Base-by-base conservation (phyloP, 2,329 filamentous ascomycete genomes). In the Anthostomella pinea region DNA sequence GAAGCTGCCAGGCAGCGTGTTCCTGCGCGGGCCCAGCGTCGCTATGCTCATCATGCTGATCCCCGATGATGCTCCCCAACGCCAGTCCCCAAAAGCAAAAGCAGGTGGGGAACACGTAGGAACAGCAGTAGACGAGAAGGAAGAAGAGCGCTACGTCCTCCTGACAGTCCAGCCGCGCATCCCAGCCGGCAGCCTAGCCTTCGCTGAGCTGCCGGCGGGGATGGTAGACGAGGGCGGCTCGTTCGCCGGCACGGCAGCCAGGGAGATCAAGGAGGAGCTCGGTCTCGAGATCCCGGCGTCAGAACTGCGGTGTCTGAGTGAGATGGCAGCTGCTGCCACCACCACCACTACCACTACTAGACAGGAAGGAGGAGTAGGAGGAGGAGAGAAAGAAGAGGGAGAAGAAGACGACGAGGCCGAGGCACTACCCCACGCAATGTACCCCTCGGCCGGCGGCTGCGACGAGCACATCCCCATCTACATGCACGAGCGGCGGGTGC, bases 391-490 rank as follows among this genome's bases (percentile, higher is more conserved):
- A 10, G 14, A n/a, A 13, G 19, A 38, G 7, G 46, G 54, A 33
- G 43, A 50, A 2, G 49, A 60, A 9, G 53, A 56, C 30, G 34
- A 38, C 1, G 45, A 48, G 9, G 52, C 46, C 2, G 66, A 70
- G 30, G 55, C 51, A 0, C 47, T 77, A 3, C 64, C 73, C 0
- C 48, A 52, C 18, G 77, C 70, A 4, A 68, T 80, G 66, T 81
- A 69, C 38, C 77, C 77, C 3, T 77, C 72, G 6, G 67, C 74
- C 0, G 78, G 78, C 0, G 78, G 72, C 0, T 80, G 75, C 47
- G 79, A 83, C 54, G 79, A 82, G 56, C 69, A 72, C 49, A 65
- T 82, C 14, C 75, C 70, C 8, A 68, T 81, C 15, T 82, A 76
- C 51, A 68, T 75, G 46, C 66, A 75, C 47, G 74, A 81, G 60